Evolutionary conservation across 306 rosid species (phyloP).

Genomic region (Rosa persica): DNA sequence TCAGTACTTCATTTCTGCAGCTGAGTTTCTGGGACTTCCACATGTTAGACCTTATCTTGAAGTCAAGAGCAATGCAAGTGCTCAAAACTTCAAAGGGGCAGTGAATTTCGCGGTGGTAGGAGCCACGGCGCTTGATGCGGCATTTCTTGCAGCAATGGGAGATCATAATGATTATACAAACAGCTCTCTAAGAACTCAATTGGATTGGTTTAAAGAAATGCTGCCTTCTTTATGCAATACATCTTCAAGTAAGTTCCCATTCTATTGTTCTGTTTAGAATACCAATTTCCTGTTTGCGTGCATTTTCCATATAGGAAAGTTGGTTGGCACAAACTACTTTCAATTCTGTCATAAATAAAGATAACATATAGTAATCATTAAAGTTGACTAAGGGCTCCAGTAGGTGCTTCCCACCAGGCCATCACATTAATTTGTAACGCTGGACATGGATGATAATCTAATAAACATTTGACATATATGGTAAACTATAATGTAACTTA

Average conservation of each 20-base stretch:
- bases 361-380: not conserved
- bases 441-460: not conserved
- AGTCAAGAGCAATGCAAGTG: slow-evolving; percentile 8
- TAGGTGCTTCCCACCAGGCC: not conserved
- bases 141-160: slow-evolving; percentile 36
- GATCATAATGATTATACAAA: slow-evolving; percentile 11
- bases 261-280: not conserved
- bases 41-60: slow-evolving; percentile 41
- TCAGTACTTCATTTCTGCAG: slow-evolving; percentile 27
- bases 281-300: not conserved
- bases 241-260: slow-evolving; percentile 29
- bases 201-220: slow-evolving; percentile 51
- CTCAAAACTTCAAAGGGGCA: slow-evolving; percentile 25
- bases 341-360: not conserved
- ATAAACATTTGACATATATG: not conserved
- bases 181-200: slow-evolving; percentile 38
- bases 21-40: slow-evolving; percentile 50
- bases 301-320: not conserved
- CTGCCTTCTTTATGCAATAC: slow-evolving; percentile 36
- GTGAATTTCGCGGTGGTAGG: slow-evolving; percentile 61
- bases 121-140: slow-evolving; percentile 47
- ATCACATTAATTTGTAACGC: not conserved
- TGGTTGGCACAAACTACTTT: not conserved
- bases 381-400: not conserved
- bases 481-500: not conserved